A percentile compares a stretch with the other conserved stretches of the same genome.
Conservation (phyloP, 1,139 yeast species). For the Geotrichum aggregatum region DNA sequence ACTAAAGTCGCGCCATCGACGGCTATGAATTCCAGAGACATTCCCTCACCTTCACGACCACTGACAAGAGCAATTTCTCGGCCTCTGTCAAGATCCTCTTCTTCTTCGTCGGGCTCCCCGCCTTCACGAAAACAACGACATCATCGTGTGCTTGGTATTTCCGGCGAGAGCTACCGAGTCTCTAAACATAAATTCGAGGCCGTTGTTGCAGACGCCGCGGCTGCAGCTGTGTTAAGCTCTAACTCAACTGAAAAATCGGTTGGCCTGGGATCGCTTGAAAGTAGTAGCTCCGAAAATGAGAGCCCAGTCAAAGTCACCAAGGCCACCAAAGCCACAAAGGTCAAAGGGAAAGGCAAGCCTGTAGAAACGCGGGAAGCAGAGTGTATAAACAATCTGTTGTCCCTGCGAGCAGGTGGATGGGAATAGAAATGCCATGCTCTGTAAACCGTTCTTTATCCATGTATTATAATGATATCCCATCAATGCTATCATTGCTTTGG, state of each 20-base stretch:
- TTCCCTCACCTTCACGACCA: background rate
- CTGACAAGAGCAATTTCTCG: background rate
- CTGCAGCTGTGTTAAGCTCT: no score
- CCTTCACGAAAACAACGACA: slow-evolving; percentile 5
- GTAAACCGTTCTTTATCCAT: background rate
- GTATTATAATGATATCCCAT: background rate
- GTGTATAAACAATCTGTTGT: slow-evolving; percentile 20
- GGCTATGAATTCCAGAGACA: slow-evolving; percentile 1
- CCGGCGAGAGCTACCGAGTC: background rate
- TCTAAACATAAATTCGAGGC: slow-evolving; percentile 1
- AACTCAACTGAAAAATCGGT: no score
- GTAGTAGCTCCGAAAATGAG: background rate
- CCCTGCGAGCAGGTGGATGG: slow-evolving; percentile 21
- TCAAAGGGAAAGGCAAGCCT: background rate
- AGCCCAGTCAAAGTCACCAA: no score
- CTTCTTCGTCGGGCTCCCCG: slow-evolving; percentile 12
- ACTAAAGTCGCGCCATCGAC: no score
- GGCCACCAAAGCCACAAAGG: no score
- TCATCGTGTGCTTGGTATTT: background rate
- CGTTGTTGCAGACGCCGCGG: background rate
- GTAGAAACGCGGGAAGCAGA: slow-evolving; percentile 20
- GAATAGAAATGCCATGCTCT: background rate
- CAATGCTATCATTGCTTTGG: background rate
- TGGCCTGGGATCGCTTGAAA: background rate
- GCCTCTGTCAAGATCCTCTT: background rate